Conservation (phyloP, 768 basidiomycete genomes). For the Suillus tomentosus region DNA sequence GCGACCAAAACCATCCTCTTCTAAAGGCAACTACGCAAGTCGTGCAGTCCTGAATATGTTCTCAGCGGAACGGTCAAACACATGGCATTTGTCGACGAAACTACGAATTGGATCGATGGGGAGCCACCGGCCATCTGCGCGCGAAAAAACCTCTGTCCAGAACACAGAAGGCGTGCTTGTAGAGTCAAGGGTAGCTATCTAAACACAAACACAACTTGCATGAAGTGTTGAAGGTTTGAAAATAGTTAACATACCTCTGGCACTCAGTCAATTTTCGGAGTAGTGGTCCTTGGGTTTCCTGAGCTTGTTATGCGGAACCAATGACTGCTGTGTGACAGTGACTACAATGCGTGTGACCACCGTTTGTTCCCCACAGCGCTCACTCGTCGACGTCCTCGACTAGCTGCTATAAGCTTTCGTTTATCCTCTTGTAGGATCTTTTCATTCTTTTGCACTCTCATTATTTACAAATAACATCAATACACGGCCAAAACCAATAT, state of each 20-base stretch:
- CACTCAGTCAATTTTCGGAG: constrained; percentile 43
- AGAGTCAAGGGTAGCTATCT: constrained; percentile 46
- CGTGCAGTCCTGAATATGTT: constrained; percentile 43
- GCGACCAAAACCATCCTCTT: constrained; percentile 90
- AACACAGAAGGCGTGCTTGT: constrained; percentile 78
- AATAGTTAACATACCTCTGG: constrained; percentile 14
- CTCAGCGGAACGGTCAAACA: constrained; percentile 69
- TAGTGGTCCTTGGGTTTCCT: constrained; percentile 53
- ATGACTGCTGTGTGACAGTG: too few species aligned
- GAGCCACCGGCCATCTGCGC: constrained; percentile 89
- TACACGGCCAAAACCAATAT: too few species aligned
- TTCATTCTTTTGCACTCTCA: too few species aligned
- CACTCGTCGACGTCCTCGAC: too few species aligned
- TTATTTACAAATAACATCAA: too few species aligned
- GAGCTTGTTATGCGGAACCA: constrained; percentile 35
- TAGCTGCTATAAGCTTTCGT: too few species aligned
- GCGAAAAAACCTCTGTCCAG: constrained; percentile 97
- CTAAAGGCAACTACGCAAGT: constrained; percentile 88
- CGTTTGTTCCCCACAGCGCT: too few species aligned
- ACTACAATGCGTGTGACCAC: too few species aligned
- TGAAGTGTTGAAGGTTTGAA: not conserved
- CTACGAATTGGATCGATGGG: constrained; percentile 87
- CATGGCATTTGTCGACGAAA: constrained; percentile 76
- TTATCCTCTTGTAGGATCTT: too few species aligned
- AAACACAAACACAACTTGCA: constrained; percentile 15